Base-by-base conservation (phyloP, 306 rosid species). In the Prunus fruticosa region DNA sequence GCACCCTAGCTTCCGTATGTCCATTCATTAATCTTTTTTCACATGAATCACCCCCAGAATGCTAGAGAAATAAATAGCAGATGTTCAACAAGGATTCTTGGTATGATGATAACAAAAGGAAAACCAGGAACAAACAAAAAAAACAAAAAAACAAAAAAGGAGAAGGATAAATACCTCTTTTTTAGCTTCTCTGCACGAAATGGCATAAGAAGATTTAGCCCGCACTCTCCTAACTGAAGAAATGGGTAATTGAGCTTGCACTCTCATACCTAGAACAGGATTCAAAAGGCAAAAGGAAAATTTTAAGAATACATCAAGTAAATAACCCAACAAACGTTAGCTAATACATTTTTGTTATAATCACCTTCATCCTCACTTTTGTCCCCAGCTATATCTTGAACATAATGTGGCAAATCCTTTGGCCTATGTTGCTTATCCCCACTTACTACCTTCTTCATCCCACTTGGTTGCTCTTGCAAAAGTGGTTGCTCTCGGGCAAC, bases 181-280 rank as follows among this genome's bases (percentile, higher is more conserved):
- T 51, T 25, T 45, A 64, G 91, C 77, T 81, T 79, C 82, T 73
- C 73, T 70, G 32, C 71, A 73, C 81, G 85, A 86, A 85, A 70
- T 51, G 50, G 68, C 75, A 81, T 52, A 75, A 73, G 86, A 77
- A 47, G 80, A 78, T 67, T 76, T 88, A 64, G 83, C 73, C 6
- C 34, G 87, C 79, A 83, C 67, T 82, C 80, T 76, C 57, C 80
- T 71, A 62, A 80, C 83, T 2, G 88, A 81, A 64, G 83, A 76
- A 49, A 60, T 64, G 25, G 72, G 77, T 51, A 78, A 38, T 73
- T 79, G 86, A 15, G 72, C 78, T 71, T 65, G 87, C 82, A 76
- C 82, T 82, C 76, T 90, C 82, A 82, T 74, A 63, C 91, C 93
- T 5, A 89, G 81, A 20, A 86, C 79, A 77, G 88, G 88, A 82